Evolutionary conservation across 768 basidiomycete genomes (phyloP).

Genomic region (Leucocoprinus birnbaumii): DNA sequence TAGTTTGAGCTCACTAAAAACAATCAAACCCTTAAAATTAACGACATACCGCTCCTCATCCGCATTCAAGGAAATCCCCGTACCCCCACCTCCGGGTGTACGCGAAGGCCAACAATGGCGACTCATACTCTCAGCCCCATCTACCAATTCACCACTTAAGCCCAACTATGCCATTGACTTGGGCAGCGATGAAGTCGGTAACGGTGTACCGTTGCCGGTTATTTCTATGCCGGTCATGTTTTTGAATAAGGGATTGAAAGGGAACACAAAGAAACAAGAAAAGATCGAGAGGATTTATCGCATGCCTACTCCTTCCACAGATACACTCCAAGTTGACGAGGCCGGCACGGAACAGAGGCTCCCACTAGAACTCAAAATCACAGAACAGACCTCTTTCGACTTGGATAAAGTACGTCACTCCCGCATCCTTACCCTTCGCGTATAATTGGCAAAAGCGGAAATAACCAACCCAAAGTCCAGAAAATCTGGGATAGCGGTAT

Average conservation of each 20-base stretch:
- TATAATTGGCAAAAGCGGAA: conserved; percentile 5
- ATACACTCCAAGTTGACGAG: no score
- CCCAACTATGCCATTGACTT: conserved; percentile 37
- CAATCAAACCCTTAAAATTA: conserved; percentile 54
- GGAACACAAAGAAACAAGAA: conserved; percentile 55
- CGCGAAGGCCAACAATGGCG: conserved; percentile 60
- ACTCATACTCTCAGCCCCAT: conserved; percentile 45
- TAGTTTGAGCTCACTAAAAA: conserved; percentile 8
- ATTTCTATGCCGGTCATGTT: conserved; percentile 64
- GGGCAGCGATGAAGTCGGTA: conserved; percentile 37
- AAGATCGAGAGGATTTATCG: conserved; percentile 58
- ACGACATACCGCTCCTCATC: conserved; percentile 69
- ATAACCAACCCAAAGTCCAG: conserved; percentile 43
- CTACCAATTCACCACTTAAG: conserved; percentile 14
- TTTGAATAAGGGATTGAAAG: conserved; percentile 24
- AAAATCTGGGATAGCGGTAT: conserved; percentile 98
- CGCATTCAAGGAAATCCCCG: conserved; percentile 73
- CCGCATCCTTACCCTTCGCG: conserved; percentile 1
- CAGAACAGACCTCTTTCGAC: conserved; percentile 87
- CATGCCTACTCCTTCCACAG: no score
- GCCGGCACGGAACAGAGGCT: no score
- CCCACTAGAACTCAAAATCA: conserved; percentile 53
- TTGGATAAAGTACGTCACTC: conserved; percentile 63
- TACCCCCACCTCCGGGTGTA: conserved; percentile 58
- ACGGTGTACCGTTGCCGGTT: conserved; percentile 51